Base-by-base conservation (phyloP, 2,329 filamentous ascomycete genomes). In the Fusarium pseudocircinatum region DNA sequence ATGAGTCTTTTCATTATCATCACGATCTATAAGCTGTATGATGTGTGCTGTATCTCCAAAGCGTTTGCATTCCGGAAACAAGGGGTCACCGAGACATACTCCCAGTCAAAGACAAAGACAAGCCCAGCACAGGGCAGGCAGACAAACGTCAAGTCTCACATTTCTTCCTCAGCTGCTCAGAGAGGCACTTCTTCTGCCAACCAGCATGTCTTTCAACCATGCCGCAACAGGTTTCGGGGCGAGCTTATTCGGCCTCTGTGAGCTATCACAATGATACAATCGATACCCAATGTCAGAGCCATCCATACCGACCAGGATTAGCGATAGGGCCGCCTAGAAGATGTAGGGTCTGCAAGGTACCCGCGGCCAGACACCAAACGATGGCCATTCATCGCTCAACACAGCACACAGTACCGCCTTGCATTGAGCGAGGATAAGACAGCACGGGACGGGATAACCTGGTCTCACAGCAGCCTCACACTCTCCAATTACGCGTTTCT, bases 321-420 rank as follows among this genome's bases (percentile, higher is more conserved):
- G 47, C 70, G 43, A 47, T 47, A 59, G 30, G 60, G 42, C 39
- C 42, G 26, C 52, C 57, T 40, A 49, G 50, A 59, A 46, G 49
- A 62, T 49, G 60, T 67, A 74, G 58, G 54, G 60, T 62, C 75
- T 77, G 75, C 75, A 77, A 77, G 75, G 75, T 77, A 77, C 75
- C 75, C 75, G 75, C 75, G 67, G 60, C 66, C 68, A 54, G 70
- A 72, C 56, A 65, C 32, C 50, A 39, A 54, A 59, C 24, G 50
- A 40, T 52, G 43, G 42, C 47, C 60, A 67, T 60, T 50, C 59
- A 40, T 58, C 58, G 46, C 26, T 46, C 43, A 49, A 50, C 56
- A 58, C 43, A 56, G 61, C 59, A 64, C 62, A 42, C 43, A 64
- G 47, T 47, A 64, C 36, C 39, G 26, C 16, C 40, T 47, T 47